A percentile compares a stretch with the other conserved stretches of the same genome.
Conservation (phyloP, 2,329 filamentous ascomycete species). For the Bipolaris sorokiniana region DNA sequence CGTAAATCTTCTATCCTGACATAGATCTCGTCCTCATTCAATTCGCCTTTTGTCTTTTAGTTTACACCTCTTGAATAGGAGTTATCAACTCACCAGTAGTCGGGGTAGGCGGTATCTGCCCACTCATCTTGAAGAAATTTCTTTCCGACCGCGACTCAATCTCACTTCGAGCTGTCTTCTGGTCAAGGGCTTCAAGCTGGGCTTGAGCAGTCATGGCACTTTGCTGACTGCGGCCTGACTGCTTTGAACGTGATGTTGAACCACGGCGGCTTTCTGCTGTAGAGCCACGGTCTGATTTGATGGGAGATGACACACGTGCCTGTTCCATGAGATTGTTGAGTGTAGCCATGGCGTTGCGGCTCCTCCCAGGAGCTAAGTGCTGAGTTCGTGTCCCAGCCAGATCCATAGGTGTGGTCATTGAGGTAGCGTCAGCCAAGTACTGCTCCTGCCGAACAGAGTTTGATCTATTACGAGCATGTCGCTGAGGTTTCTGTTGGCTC, state of each 20-base stretch:
- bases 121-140: slow-evolving; percentile 43
- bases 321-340: slow-evolving; percentile 36
- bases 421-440: slow-evolving; percentile 14
- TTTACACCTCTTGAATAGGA: background rate
- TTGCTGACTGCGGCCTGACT: slow-evolving; percentile 28
- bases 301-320: slow-evolving; percentile 26
- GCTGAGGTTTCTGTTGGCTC: slow-evolving; percentile 15
- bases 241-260: slow-evolving; percentile 31
- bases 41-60: slow-evolving; percentile 3
- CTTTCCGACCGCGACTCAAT: slow-evolving; percentile 51
- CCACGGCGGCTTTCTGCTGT: slow-evolving; percentile 21
- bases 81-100: slow-evolving; percentile 20
- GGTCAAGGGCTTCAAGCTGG: slow-evolving; percentile 29
- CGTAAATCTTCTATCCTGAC: slow-evolving; percentile 32
- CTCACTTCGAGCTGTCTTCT: slow-evolving; percentile 47
- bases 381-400: slow-evolving; percentile 16
- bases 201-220: slow-evolving; percentile 21
- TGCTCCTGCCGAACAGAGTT: slow-evolving; percentile 11
- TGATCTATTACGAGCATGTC: slow-evolving; percentile 10
- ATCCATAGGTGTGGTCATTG: slow-evolving; percentile 21
- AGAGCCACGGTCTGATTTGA: slow-evolving; percentile 27
- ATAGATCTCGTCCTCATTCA: slow-evolving; percentile 19
- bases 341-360: slow-evolving; percentile 27
- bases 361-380: slow-evolving; percentile 25
- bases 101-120: slow-evolving; percentile 36